These are phyloP conservation scores for Alternaria sp. DNA, from an alignment of 2,329 filamentous ascomycete species.

Conservation along the genomic window DNA sequence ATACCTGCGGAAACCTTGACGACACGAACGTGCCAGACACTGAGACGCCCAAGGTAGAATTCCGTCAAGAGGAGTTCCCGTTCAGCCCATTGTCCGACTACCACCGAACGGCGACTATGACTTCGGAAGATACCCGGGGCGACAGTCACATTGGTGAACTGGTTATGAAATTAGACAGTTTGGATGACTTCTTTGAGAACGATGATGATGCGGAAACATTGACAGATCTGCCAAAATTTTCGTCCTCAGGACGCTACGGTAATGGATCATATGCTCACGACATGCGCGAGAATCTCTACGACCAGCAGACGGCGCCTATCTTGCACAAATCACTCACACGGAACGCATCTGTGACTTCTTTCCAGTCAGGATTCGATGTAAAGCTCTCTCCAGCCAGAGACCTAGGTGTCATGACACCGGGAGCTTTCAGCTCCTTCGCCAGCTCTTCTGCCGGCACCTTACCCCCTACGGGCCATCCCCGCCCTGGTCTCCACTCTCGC, in stretches of 20 bases:
- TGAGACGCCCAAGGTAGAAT: constrained; percentile 86
- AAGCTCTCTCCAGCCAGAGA: constrained; percentile 66
- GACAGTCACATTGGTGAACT: constrained; percentile 83
- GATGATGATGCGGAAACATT: constrained; percentile 51
- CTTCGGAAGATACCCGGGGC: constrained; percentile 80
- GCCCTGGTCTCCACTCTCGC: constrained; percentile 78
- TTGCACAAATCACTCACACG: constrained; percentile 79
- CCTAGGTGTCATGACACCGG: constrained; percentile 64
- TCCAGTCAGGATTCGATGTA: constrained; percentile 88
- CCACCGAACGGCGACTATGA: constrained; percentile 87
- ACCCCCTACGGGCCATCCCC: constrained; percentile 31
- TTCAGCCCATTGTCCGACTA: constrained; percentile 74
- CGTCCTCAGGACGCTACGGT: constrained; percentile 42
- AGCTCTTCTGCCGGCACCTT: constrained; percentile 37
- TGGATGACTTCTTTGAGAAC: constrained; percentile 65
- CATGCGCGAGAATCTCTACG: constrained; percentile 79
- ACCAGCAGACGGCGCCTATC: constrained; percentile 91
- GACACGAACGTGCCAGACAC: constrained; percentile 63
- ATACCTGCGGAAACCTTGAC: constrained; percentile 75
- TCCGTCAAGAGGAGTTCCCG: constrained; percentile 87
- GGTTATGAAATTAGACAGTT: constrained; percentile 66
- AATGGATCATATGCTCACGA: constrained; percentile 39
- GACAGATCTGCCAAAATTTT: constrained; percentile 47
- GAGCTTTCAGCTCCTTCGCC: constrained; percentile 59
- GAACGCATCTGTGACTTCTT: constrained; percentile 75